phyloP scores from a whole-genome alignment of 83 land plant genomes.

The Picea abies region DNA sequence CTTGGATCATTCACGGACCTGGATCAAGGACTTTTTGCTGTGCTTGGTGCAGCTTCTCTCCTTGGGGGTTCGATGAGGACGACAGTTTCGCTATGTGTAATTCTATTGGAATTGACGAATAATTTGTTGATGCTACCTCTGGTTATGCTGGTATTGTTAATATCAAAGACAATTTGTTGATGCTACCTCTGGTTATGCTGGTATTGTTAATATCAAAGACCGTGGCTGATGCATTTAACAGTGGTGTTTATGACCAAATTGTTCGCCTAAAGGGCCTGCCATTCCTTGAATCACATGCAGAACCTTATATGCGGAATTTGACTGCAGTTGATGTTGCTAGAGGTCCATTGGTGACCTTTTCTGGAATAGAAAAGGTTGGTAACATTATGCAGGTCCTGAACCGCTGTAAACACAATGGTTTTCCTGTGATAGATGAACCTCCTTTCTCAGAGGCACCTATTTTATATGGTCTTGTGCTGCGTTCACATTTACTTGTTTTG shows the following conservation, averaged over 20 bases:
- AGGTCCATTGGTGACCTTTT: too few relatives aligned
- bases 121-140: constrained; percentile 64
- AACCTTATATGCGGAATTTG: too few relatives aligned
- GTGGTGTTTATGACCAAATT: too few relatives aligned
- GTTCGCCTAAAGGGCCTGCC: too few relatives aligned
- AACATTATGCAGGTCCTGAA: too few relatives aligned
- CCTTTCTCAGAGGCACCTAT: too few relatives aligned
- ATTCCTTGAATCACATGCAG: too few relatives aligned
- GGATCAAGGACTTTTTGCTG: constrained; percentile 63
- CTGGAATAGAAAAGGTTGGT: too few relatives aligned
- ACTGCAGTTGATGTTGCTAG: too few relatives aligned
- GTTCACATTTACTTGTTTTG: neutral
- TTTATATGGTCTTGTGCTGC: too few relatives aligned
- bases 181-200: constrained; percentile 72
- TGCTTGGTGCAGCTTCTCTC: constrained; percentile 72
- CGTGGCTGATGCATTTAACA: constrained; percentile 37
- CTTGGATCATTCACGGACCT: constrained; percentile 34
- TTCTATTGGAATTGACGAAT: constrained; percentile 69
- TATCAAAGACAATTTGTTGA: constrained; percentile 64
- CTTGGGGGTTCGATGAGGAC: constrained; percentile 77
- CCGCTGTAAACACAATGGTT: too few relatives aligned
- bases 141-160: constrained; percentile 63
- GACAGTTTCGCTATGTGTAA: constrained; percentile 78
- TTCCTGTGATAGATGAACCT: too few relatives aligned
- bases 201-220: constrained; percentile 49